Base-by-base conservation (phyloP, 352 stramenopile species). In the Blastocystis sp. region DNA sequence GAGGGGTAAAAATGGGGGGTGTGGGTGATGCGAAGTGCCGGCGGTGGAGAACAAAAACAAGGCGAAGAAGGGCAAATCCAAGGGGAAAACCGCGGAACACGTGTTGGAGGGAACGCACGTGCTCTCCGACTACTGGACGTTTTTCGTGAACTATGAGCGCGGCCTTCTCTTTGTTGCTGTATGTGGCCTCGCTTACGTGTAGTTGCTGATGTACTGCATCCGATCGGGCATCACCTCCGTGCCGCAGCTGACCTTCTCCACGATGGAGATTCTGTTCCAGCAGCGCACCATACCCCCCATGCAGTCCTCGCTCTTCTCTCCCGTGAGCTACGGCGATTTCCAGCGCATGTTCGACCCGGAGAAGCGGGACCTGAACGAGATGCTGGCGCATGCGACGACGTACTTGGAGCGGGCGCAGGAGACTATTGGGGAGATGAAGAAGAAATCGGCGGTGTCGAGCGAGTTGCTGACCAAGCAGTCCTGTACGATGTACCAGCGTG, bases 131-230 rank as follows among this genome's bases (percentile, higher is more conserved):
- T 64, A 65, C 28, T 81, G 71, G 71, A 52, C 54, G 0, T 45
- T 81, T 66, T 59, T 81, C 42, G 3, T 66, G 42, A 42, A 64
- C 43, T 81, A 81, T 66, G 42, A 45, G 54, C 71, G 71, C n/a
- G 71, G 71, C 2, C 45, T 81, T 65, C 71, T 81, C 28, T 81
- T 81, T 40, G 71, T 81, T 45, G 2, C 19, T 65, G 17, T 65
- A 43, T 40, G 40, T 38, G 3, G 2, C 2, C 1, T n/a, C 19
- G 6, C 7, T 63, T 2, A 64, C 38, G 1, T 28, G 28, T 81
- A 81, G 71, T 48, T 66, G 21, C 43, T 81, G 2, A 24, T 66
- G 38, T 14, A 21, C 1, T 65, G 42, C 28, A 6, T 66, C 38
- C 28, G 43, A 3, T 21, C 38, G 19, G 9, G 38, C 9, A 42